These are phyloP conservation scores for Melaleuca alternifolia DNA, from an alignment of 345 rosid genomes.

Conservation along the genomic window DNA sequence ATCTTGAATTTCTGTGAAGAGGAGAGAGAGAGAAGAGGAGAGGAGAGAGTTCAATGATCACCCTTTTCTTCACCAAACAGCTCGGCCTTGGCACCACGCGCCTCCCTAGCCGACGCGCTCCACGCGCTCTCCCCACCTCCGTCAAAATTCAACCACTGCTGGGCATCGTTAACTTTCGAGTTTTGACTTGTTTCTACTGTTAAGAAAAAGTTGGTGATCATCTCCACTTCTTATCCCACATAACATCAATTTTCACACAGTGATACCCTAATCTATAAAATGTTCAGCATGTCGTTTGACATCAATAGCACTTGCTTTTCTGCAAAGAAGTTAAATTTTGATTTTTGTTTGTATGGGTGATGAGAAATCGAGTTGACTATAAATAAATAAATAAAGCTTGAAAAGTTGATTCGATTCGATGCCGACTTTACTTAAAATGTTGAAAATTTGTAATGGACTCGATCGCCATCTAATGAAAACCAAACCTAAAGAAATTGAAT, in stretches of 20 bases:
- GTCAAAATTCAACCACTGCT: not conserved
- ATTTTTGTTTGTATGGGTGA: not conserved
- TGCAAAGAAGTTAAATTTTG: not conserved
- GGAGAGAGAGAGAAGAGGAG: not conserved
- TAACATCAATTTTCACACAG: not conserved
- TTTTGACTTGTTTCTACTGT: not conserved
- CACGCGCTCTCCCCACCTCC: not conserved
- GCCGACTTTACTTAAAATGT: not conserved
- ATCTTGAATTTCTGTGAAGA: not conserved
- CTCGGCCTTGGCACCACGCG: not conserved
- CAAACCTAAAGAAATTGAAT: not conserved
- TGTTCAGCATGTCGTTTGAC: not conserved
- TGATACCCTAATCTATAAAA: not conserved
- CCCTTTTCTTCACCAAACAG: not conserved
- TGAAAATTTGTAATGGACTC: not conserved
- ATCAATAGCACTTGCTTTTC: not conserved
- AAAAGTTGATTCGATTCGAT: not conserved
- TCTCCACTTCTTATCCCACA: not conserved
- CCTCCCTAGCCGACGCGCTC: not conserved
- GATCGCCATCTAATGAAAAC: not conserved
- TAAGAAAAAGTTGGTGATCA: not conserved
- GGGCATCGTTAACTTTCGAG: not conserved
- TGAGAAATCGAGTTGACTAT: not conserved
- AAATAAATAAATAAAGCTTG: not conserved
- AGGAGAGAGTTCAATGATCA: not conserved